These are phyloP conservation scores for Magnolia kwangsiensis DNA, from an alignment of 164 flowering plant genomes.

Conservation along the genomic window DNA sequence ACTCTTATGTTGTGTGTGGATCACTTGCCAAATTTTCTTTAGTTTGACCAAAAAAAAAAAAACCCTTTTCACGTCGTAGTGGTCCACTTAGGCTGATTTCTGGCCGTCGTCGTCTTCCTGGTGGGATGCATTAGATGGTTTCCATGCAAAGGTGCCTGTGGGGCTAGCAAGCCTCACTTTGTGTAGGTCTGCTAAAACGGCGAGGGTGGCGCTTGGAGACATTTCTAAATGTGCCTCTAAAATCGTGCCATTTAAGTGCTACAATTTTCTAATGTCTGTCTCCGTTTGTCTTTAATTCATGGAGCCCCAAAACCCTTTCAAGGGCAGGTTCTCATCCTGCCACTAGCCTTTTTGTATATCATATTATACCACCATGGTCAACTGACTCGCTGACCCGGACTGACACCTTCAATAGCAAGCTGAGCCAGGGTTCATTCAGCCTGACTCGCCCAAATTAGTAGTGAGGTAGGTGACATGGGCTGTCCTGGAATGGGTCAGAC, in stretches of 20 bases:
- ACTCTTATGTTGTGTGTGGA: too few species aligned
- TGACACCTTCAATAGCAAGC: too few species aligned
- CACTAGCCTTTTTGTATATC: background rate
- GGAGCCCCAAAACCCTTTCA: background rate
- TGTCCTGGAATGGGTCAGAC: too few species aligned
- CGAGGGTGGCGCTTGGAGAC: background rate
- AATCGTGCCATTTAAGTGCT: background rate
- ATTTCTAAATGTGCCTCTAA: background rate
- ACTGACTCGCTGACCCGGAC: too few species aligned
- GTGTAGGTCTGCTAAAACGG: background rate
- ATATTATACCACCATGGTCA: too few species aligned
- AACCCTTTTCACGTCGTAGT: too few species aligned
- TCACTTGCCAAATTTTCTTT: too few species aligned
- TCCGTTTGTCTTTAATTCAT: constrained; percentile 1
- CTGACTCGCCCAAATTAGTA: too few species aligned
- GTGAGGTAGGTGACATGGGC: too few species aligned
- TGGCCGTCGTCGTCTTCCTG: background rate
- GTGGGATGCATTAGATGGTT: background rate
- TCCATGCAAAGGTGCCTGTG: background rate
- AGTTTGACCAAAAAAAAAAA: too few species aligned
- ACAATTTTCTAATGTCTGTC: background rate
- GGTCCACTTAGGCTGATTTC: background rate
- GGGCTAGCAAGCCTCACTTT: background rate
- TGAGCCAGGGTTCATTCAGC: too few species aligned
- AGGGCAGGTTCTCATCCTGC: background rate